Base-by-base conservation (phyloP, 306 rosid genomes). In the Herpetospermum pedunculosum region DNA sequence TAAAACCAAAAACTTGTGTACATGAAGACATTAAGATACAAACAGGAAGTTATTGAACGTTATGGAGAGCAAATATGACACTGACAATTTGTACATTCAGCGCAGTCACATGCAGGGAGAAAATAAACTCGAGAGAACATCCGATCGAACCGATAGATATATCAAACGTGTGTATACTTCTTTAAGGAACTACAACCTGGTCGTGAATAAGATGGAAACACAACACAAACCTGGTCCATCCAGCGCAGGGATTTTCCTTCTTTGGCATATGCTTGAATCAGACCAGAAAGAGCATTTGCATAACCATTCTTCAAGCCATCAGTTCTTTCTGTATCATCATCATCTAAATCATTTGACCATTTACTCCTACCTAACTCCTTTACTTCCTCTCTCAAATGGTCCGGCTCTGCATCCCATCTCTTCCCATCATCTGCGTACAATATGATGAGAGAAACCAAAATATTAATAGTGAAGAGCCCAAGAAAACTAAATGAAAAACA, bases 281-380 rank as follows among this genome's bases (percentile, higher is more conserved):
- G 79, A 75, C 97, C 96, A 73, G 98, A 87, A 21, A 89, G 94
- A 87, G 98, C 87, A 83, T 83, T 85, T 58, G 71, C 63, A 62
- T 84, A 87, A 75, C 95, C 88, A 84, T 82, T 89, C 87, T 82
- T 89, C 87, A 58, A 53, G 77, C 76, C 78, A 77, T 79, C 90
- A 32, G 69, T 77, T 81, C 84, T 84, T 68, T 82, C 87, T 12
- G 70, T 75, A 72, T 82, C 92, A 75, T 85, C 96, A 57, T 88
- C 95, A 47, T 88, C 91, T 43, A 84, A 71, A 77, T 87, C 89
- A 49, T 86, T 88, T 52, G 97, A 94, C 99, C 99, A 94, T 82
- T 94, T 94, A 87, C 99, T 89, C 88, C 90, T 89, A 78, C 96
- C 95, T 78, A 94, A 78, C 77, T 86, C 96, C 82, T 96, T 91